Evolutionary conservation across 768 basidiomycete species (phyloP).

Genomic region (Cystobasidium onofrii): DNA sequence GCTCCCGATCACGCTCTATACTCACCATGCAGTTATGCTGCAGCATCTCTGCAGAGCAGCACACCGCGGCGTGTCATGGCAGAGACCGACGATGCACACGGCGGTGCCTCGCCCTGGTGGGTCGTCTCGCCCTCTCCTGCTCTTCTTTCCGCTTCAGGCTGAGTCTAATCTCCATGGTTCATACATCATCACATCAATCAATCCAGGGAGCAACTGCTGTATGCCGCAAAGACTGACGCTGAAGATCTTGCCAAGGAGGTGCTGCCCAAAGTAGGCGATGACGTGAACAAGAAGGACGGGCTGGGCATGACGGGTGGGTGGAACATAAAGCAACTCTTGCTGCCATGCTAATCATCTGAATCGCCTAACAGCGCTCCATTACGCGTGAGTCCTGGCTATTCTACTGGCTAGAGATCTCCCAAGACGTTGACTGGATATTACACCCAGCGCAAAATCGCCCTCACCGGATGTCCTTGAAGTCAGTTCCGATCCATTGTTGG

Average conservation of each 20-base stretch:
- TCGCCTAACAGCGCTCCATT: constrained; percentile 57
- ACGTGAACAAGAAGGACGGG: constrained; percentile 71
- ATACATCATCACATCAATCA: too few relatives aligned
- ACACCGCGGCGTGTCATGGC: neutral
- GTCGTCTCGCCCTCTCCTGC: neutral
- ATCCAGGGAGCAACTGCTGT: constrained; percentile 28
- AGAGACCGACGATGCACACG: neutral
- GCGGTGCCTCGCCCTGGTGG: neutral
- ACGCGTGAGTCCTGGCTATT: too few relatives aligned
- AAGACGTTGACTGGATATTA: too few relatives aligned
- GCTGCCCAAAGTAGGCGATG: constrained; percentile 38
- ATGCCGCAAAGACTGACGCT: constrained; percentile 32
- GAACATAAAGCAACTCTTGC: too few relatives aligned
- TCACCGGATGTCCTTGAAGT: constrained; percentile 58
- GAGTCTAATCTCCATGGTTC: too few relatives aligned
- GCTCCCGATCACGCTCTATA: neutral
- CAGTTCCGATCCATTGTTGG: neutral
- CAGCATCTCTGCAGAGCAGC: too few relatives aligned
- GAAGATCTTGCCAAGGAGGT: neutral
- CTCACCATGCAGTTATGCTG: too few relatives aligned
- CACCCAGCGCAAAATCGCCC: constrained; percentile 50
- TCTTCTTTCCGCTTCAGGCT: too few relatives aligned
- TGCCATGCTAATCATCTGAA: neutral
- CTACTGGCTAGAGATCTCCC: too few relatives aligned
- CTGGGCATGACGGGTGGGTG: constrained; percentile 69